phyloP scores from a whole-genome alignment of 1,284 basidiomycete genomes.

The Marasmius fiardii region DNA sequence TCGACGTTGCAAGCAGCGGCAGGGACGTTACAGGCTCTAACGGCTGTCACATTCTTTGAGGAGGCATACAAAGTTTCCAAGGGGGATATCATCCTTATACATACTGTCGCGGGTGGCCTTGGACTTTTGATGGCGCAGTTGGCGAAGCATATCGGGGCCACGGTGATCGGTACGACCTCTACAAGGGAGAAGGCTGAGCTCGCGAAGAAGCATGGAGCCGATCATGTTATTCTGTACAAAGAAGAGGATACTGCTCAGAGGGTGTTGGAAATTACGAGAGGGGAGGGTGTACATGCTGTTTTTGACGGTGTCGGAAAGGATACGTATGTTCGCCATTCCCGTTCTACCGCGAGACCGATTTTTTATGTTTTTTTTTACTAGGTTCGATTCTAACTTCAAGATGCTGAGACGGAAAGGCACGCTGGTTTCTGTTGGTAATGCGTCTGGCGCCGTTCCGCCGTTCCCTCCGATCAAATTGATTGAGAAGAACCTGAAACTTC shows the following conservation, averaged over 20 bases:
- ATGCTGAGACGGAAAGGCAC: conserved; percentile 80
- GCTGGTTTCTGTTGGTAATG: conserved; percentile 89
- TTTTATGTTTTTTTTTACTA: no score
- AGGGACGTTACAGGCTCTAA: conserved; percentile 74
- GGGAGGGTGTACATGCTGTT: conserved; percentile 82
- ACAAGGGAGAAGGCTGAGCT: conserved; percentile 80
- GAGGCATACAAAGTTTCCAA: conserved; percentile 84
- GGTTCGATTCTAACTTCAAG: conserved; percentile 82
- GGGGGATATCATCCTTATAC: conserved; percentile 74
- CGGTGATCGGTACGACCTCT: conserved; percentile 94
- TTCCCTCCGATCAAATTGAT: conserved; percentile 74
- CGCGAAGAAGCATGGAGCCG: conserved; percentile 80
- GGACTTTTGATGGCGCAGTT: conserved; percentile 63
- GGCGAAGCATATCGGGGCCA: conserved; percentile 73
- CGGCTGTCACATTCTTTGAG: conserved; percentile 75
- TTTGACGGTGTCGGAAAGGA: conserved; percentile 96
- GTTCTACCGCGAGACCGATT: no score
- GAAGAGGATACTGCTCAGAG: conserved; percentile 67
- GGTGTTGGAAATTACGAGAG: conserved; percentile 78
- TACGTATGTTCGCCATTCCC: conserved; percentile 59
- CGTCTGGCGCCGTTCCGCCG: conserved; percentile 77
- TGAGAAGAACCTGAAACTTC: conserved; percentile 81
- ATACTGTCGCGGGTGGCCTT: conserved; percentile 86
- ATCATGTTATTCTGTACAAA: conserved; percentile 84
- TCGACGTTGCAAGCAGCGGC: conserved; percentile 68